Evolutionary conservation across 257 asterid genomes (phyloP).

Genomic region (Haberlea rhodopensis): DNA sequence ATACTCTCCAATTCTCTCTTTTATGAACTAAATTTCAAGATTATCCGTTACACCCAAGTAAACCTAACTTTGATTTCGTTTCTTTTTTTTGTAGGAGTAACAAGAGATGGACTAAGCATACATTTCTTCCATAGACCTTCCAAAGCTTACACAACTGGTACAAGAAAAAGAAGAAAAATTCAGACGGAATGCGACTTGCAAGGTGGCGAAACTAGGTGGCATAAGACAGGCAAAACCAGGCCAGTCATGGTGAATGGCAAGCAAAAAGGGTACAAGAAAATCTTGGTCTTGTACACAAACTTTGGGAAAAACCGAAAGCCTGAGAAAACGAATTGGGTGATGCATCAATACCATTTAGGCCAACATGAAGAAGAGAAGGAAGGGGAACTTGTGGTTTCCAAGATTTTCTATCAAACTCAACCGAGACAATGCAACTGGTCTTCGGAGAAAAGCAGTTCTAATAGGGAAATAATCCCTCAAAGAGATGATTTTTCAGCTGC

Average conservation of each 20-base stretch:
- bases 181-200: constrained; percentile 84
- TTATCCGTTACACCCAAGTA: constrained; percentile 52
- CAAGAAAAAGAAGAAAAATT: constrained; percentile 89
- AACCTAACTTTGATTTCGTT: constrained; percentile 51
- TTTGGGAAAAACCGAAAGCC: constrained; percentile 97
- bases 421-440: constrained; percentile 93
- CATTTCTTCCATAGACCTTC: constrained; percentile 99
- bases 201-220: constrained; percentile 99
- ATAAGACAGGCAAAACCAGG: constrained; percentile 95
- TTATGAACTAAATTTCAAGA: constrained; percentile 3
- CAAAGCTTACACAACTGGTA: constrained; percentile 96
- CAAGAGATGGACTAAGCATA: constrained; percentile 84
- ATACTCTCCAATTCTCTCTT: neutral
- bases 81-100: constrained; percentile 55
- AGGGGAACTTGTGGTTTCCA: constrained; percentile 93
- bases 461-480: constrained; percentile 51
- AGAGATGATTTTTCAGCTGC: constrained; percentile 50
- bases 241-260: constrained; percentile 88
- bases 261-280: constrained; percentile 97
- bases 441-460: constrained; percentile 42
- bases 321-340: constrained; percentile 96
- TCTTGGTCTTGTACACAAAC: constrained; percentile 82
- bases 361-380: constrained; percentile 89
- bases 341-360: constrained; percentile 96
- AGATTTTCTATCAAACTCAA: constrained; percentile 90